Evolutionary conservation across 1,139 yeast genomes (phyloP), one percentile per base, ranked within the genome.

Genomic region (Trichomonascaceae sp.): DNA sequence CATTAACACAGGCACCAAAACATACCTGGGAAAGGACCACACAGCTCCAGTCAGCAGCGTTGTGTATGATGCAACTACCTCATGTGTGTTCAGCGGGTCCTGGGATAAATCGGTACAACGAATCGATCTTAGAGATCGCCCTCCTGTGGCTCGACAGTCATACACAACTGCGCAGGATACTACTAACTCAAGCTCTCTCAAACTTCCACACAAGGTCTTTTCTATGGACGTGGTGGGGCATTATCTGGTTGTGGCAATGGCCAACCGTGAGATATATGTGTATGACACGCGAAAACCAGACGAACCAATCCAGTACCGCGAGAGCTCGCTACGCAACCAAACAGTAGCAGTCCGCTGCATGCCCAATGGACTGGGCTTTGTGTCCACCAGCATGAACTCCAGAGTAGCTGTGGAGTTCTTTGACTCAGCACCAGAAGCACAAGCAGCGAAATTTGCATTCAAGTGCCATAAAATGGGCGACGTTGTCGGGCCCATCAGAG

Each of bases 351-450:
- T 84, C 17, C 64, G 65, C 41, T 63, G 77, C 33, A 65, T 75
- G 43, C 81, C 84, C 0, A 57, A 57, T 16, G 71, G 70, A 2
- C 58, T 62, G 28, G 93, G 93, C 0, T 84, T 74, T 52, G 85
- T 81, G 0, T 69, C 78, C 27, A 66, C 87, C n/a, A 77, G 93
- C 2, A 67, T 84, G 11, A 96, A 85, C 46, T 96, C 96, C 0
- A 62, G 94, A 30, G 89, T 82, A 0, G 78, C 93, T 0, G 70
- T 87, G 27, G 94, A 84, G 44, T 77, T 69, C 49, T 72, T 76
- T 39, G 72, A 76, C 37, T 64, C 69, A 2, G 52, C 67, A 0
- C 67, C 69, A 1, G 62, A 60, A 15, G 54, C 55, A 0, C 76
- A 73, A 41, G 51, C 55, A 4, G 57, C 64, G 35, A 68, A 73